These are phyloP conservation scores for Pseudoneurospora amorphoporcata DNA, from an alignment of 495 filamentous ascomycete species.

Conservation along the genomic window DNA sequence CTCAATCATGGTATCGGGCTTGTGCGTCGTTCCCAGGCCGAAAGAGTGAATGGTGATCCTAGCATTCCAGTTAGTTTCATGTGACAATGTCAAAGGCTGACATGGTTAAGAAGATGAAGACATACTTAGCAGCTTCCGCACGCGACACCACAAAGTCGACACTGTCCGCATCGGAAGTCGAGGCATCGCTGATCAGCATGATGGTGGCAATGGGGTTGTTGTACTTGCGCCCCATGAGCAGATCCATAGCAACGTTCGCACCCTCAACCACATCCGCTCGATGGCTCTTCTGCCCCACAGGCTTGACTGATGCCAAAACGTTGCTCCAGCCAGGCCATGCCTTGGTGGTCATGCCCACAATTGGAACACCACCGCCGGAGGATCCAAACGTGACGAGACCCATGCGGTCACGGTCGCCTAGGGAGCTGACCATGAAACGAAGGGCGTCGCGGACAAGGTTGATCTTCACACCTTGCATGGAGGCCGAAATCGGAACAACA, in stretches of 20 bases:
- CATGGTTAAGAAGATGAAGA: neutral
- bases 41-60: slow-evolving; percentile 96
- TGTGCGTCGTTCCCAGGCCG: slow-evolving; percentile 91
- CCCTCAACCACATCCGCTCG: slow-evolving; percentile 96
- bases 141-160: slow-evolving; percentile 98
- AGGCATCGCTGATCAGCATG: slow-evolving; percentile 94
- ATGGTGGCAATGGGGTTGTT: slow-evolving; percentile 96
- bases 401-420: slow-evolving; percentile 95
- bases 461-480: slow-evolving; percentile 98
- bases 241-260: slow-evolving; percentile 97
- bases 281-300: slow-evolving; percentile 92
- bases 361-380: slow-evolving; percentile 80
- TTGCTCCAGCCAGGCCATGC: slow-evolving; percentile 86
- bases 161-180: slow-evolving; percentile 91
- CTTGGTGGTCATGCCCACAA: slow-evolving; percentile 97
- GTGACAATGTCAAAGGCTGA: neutral
- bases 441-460: slow-evolving; percentile 88
- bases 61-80: slow-evolving; percentile 8
- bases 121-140: slow-evolving; percentile 94
- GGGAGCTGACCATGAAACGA: slow-evolving; percentile 80
- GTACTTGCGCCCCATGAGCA: slow-evolving; percentile 95
- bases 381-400: slow-evolving; percentile 96
- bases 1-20: slow-evolving; percentile 98
- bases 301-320: slow-evolving; percentile 78
- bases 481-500: slow-evolving; percentile 94